Base-by-base conservation (phyloP, 805 yeast genomes). In the Zygosaccharomyces siamensis region DNA sequence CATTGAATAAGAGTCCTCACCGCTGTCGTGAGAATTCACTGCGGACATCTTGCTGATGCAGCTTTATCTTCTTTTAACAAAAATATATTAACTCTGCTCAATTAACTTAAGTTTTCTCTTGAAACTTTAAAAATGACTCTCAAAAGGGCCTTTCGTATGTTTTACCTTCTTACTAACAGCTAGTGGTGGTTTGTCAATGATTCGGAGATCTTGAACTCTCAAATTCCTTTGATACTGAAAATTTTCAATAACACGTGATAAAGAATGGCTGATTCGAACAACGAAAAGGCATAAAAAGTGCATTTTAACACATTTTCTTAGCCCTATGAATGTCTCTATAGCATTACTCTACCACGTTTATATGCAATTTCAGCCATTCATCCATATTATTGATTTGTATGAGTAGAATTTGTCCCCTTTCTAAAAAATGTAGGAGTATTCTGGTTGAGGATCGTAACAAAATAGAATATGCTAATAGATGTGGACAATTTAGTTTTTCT, bases 331-430 rank as follows among this genome's bases (percentile, higher is more conserved):
- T 33, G 37, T 20, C 11, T 14, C 11, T 18, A 38, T 26, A 6
- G 27, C 10, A 45, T 43, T 30, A 53, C 5, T 37, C 47, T 14
- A 64, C 59, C 21, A 68, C 60, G 40, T 68, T 68, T 20, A 66
- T 60, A 45, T 68, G 72, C 31, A 68, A 44, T 35, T 56, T 59
- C 12, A 68, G 50, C 72, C 72, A 68, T 39, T 68, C 72, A 46
- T 68, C 70, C 21, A 62, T 55, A 45, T 54, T 62, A 7, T 51
- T 50, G 14, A 66, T 51, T 10, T 55, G 41, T 3, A 68, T 52
- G 18, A 64, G 28, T 3, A 62, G 51, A 0, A 66, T 67, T 16
- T 56, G 54, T 7, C 49, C 41, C 12, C 55, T 58, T 7, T 21
- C 48, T 4, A 47, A 26, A 43, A 66, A 68, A 43, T 61, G 58